These are phyloP conservation scores for Petunia axillaris DNA, from an alignment of 257 asterid genomes.

Conservation along the genomic window DNA sequence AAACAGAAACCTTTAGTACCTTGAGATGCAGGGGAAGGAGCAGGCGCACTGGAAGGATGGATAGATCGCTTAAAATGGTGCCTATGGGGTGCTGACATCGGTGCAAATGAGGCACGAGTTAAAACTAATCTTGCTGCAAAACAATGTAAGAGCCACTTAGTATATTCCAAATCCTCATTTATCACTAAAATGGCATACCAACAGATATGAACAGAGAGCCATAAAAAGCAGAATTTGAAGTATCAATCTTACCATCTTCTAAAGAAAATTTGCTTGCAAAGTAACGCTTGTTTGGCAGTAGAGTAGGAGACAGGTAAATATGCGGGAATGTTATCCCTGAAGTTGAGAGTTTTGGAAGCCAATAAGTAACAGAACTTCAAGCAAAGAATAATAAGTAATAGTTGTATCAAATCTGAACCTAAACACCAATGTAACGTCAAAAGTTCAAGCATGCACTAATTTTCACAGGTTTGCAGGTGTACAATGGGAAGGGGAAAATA, in stretches of 20 bases:
- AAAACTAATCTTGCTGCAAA: slow-evolving; percentile 54
- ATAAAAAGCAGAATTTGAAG: slow-evolving; percentile 26
- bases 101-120: slow-evolving; percentile 45
- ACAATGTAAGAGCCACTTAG: slow-evolving; percentile 15
- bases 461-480: neutral
- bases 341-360: slow-evolving; percentile 17
- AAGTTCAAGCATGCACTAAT: neutral
- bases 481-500: neutral
- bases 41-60: slow-evolving; percentile 53
- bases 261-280: slow-evolving; percentile 41
- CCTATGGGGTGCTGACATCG: slow-evolving; percentile 42
- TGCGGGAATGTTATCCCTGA: slow-evolving; percentile 58
- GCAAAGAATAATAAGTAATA: neutral
- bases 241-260: slow-evolving; percentile 53
- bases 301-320: slow-evolving; percentile 63
- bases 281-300: slow-evolving; percentile 47
- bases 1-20: slow-evolving; percentile 45
- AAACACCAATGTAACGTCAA: neutral
- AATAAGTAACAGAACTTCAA: slow-evolving; percentile 13
- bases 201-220: slow-evolving; percentile 21
- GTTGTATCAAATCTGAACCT: neutral
- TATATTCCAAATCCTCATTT: slow-evolving; percentile 7
- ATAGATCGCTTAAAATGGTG: slow-evolving; percentile 41
- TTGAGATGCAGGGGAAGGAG: slow-evolving; percentile 59
- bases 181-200: slow-evolving; percentile 13